Evolutionary conservation across 179 eudicot species (phyloP), one percentile per base, ranked within the genome.

Genomic region (Corrigiola litoralis): DNA sequence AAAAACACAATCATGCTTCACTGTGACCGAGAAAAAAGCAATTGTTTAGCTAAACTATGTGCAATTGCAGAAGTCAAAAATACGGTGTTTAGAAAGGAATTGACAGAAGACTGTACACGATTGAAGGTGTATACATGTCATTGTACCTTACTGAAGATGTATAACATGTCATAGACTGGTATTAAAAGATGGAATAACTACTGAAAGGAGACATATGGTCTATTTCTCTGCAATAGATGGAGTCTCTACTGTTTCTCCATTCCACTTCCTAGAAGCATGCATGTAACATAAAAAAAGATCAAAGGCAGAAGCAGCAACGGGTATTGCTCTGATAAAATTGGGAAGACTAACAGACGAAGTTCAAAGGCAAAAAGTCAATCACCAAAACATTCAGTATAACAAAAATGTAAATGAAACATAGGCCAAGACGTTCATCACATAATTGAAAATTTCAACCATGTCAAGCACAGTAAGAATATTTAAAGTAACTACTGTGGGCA

Each of bases 1-100:
- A 67, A 94, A 94, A 60, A 94, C 89, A 80, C 99, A 94, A 67
- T 94, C 99, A 72, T 87, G 75, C 75, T 94, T 94, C 81, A 94
- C 99, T 94, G 87, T 65, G 32, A 67, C 55, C 41, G 53, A 52
- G 57, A 61, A 11, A 61, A 38, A 16, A 4, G 61, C 38, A 52
- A 61, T 23, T 28, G 8, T 48, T 57, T 14, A 66, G 34, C 11
- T 18, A 54, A 53, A 27, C 17, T 31, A 32, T 33, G 7, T 1
- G n/a, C n/a, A n/a, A n/a, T n/a, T n/a, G n/a, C n/a, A n/a, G n/a
- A n/a, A n/a, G n/a, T n/a, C n/a, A n/a, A n/a, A n/a, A n/a, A n/a
- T n/a, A n/a, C n/a, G n/a, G n/a, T n/a, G n/a, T n/a, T n/a, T n/a
- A n/a, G n/a, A n/a, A n/a, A n/a, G n/a, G n/a, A n/a, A n/a, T n/a